Base-by-base conservation (phyloP, 192 early-diverging fungal species). In the Coemansia sp. region DNA sequence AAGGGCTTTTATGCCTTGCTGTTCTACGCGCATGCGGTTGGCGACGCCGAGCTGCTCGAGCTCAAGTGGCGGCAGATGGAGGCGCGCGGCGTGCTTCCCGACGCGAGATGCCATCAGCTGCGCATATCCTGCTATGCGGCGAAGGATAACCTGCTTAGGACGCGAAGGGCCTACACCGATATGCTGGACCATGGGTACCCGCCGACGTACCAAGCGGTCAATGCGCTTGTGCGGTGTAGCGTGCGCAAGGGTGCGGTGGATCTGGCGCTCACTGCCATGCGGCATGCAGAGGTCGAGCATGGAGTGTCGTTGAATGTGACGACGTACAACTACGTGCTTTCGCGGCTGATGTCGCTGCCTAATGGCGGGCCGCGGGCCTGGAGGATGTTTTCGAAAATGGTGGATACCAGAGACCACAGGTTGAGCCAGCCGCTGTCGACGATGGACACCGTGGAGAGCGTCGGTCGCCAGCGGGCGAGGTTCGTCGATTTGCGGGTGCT, bases 61-160 rank as follows among this genome's bases (percentile, higher is more conserved):
- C 10, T 9, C 34, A 66, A 39, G 55, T 75, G 73, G 73, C 67
- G 68, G 42, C 67, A 69, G 60, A 75, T 75, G 73, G 48, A 48
- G 0, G 42, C 30, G 24, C 42, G 51, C 23, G 73, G 73, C 0
- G 29, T 75, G 7, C 28, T 53, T 29, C 63, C 73, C 8, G 60
- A 69, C 27, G 59, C 55, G 8, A 22, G 20, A 9, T 47, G 59
- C 51, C 73, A 75, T 45, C 22, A 35, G 47, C 50, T 55, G 20
- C 73, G 73, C 19, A 60, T 75, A 1, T 22, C 28, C 13, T 69
- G 67, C 42, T 60, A 66, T 19, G 55, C 73, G 35, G 36, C 24
- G 49, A 8, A 10, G 6, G 63, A 69, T 32, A 55, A 69, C 11
- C 36, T 66, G 45, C 60, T 75, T 61, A 39, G 58, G 53, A 75